These are phyloP conservation scores for Penicillium sp. DNA, from an alignment of 2,329 filamentous ascomycete genomes.

Conservation along the genomic window DNA sequence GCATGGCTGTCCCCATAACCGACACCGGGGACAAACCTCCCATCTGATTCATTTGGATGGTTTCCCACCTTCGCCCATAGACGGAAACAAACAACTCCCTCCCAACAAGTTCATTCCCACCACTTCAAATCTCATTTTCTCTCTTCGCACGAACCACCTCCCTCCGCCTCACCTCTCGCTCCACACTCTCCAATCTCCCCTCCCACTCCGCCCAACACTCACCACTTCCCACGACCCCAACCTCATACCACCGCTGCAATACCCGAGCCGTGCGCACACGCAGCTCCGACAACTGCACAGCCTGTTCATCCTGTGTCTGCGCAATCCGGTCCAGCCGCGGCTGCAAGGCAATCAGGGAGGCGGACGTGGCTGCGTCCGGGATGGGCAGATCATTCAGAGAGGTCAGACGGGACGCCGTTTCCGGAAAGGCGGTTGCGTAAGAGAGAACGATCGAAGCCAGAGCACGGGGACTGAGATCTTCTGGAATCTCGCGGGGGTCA, in stretches of 20 bases:
- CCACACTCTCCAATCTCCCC: constrained; percentile 58
- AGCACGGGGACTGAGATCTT: constrained; percentile 32
- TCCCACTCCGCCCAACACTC: constrained; percentile 67
- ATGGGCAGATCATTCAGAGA: constrained; percentile 44
- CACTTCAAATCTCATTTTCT: constrained; percentile 38
- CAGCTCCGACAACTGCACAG: constrained; percentile 36
- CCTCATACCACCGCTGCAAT: constrained; percentile 67
- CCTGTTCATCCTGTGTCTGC: constrained; percentile 35
- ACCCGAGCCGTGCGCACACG: constrained; percentile 42
- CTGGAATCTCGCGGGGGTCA: constrained; percentile 27
- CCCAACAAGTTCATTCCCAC: background rate
- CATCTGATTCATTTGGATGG: no score
- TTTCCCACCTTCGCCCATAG: constrained; percentile 11
- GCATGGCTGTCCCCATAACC: no score
- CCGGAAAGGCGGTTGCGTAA: constrained; percentile 42
- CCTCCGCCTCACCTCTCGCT: constrained; percentile 58
- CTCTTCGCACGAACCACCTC: constrained; percentile 54
- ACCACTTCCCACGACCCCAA: constrained; percentile 61
- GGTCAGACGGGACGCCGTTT: constrained; percentile 44
- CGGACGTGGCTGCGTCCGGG: constrained; percentile 38
- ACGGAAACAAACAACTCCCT: background rate
- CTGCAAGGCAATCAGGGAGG: constrained; percentile 38
- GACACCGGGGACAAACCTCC: no score
- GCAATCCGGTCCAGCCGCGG: constrained; percentile 37
- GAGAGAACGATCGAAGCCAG: constrained; percentile 40